phyloP scores from a whole-genome alignment of 768 basidiomycete genomes.

The Astraeus odoratus region DNA sequence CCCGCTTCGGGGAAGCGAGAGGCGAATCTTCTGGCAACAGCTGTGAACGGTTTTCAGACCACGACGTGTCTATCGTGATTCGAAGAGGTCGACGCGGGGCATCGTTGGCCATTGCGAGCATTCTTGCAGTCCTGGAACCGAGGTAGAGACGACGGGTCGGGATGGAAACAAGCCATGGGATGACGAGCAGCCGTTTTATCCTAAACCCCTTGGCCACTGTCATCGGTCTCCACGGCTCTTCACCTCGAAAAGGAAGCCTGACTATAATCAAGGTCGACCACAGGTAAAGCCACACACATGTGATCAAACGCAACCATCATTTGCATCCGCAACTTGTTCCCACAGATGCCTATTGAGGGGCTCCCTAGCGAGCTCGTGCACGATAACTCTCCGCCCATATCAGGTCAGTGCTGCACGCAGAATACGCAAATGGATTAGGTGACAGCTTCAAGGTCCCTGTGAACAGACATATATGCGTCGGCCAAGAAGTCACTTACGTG shows the following conservation, averaged over 20 bases:
- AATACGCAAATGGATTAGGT: too few relatives aligned
- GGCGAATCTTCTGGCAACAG: constrained; percentile 31
- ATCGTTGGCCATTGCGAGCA: neutral
- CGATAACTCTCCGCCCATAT: neutral
- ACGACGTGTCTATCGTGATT: constrained; percentile 27
- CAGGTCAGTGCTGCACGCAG: neutral
- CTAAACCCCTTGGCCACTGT: neutral
- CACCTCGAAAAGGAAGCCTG: constrained; percentile 2
- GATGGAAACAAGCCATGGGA: neutral
- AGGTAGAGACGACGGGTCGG: neutral
- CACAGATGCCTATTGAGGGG: constrained; percentile 3
- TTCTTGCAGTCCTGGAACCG: neutral
- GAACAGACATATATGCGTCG: too few relatives aligned
- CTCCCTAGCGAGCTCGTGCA: neutral
- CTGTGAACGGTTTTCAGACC: constrained; percentile 30
- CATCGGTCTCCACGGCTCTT: neutral
- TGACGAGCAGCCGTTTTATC: neutral
- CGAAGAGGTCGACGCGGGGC: neutral
- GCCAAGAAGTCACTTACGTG: too few relatives aligned
- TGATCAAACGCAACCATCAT: constrained; percentile 11
- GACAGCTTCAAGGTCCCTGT: too few relatives aligned
- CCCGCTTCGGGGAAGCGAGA: constrained; percentile 12
- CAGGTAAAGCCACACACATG: constrained; percentile 1
- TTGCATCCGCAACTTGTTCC: neutral
- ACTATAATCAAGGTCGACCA: neutral